phyloP scores from a whole-genome alignment of 1,139 yeast species.

The Chernovozyma sophiae-reginae region DNA sequence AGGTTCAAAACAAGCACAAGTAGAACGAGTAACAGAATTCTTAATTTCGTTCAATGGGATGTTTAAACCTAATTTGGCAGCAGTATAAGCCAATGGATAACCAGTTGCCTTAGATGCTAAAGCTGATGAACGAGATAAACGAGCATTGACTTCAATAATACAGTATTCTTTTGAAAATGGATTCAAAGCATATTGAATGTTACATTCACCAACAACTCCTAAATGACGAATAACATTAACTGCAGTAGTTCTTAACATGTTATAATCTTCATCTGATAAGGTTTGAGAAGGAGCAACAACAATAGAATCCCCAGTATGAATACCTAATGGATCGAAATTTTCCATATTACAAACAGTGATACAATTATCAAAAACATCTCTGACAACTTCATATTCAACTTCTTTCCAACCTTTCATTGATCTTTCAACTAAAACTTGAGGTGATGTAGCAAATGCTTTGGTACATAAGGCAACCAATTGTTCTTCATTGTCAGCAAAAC shows the following conservation, averaged over 20 bases:
- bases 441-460: constrained; percentile 92
- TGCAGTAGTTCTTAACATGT: constrained; percentile 97
- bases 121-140: constrained; percentile 96
- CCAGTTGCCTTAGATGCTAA: constrained; percentile 99
- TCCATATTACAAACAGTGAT: constrained; percentile 99
- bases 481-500: constrained; percentile 87
- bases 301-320: constrained; percentile 98
- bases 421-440: constrained; percentile 92
- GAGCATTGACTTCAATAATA: constrained; percentile 96
- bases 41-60: constrained; percentile 89
- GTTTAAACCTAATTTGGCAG: constrained; percentile 94
- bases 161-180: constrained; percentile 94
- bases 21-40: constrained; percentile 90
- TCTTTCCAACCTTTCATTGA: constrained; percentile 99
- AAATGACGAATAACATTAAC: constrained; percentile 95
- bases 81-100: constrained; percentile 96
- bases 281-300: constrained; percentile 99
- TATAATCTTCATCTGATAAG: constrained; percentile 92
- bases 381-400: constrained; percentile 97
- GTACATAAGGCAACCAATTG: constrained; percentile 82
- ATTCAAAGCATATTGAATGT: constrained; percentile 94
- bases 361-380: constrained; percentile 97
- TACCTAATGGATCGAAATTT: constrained; percentile 97
- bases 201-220: constrained; percentile 99
- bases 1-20: constrained; percentile 97